Evolutionary conservation across 2,329 filamentous ascomycete species (phyloP).

Genomic region (Phialocephala sp.): DNA sequence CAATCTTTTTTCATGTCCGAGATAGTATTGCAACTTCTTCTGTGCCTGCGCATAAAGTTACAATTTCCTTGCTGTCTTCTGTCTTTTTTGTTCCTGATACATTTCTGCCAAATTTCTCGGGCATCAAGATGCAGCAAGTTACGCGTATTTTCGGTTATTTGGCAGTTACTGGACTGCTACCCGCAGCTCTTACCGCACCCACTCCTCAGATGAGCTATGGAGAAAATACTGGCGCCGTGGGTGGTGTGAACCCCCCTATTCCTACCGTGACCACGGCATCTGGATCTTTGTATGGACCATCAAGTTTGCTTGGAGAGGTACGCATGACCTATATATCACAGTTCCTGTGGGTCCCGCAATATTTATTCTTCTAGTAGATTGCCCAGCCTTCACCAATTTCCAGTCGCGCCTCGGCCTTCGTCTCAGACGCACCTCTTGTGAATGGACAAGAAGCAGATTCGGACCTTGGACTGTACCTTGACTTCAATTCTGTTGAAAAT

Average conservation of each 20-base stretch:
- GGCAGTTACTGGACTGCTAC: constrained; percentile 22
- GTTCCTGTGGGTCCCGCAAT: constrained; percentile 45
- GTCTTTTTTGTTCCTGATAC: not conserved
- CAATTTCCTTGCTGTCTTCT: not conserved
- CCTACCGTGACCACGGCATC: constrained; percentile 46
- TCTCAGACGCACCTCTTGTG: constrained; percentile 50
- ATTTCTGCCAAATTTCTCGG: not conserved
- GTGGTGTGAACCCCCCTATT: constrained; percentile 47
- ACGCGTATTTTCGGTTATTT: constrained; percentile 15
- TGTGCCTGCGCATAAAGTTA: not conserved
- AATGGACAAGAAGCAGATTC: constrained; percentile 56
- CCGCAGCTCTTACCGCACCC: constrained; percentile 25
- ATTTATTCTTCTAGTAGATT: constrained; percentile 46
- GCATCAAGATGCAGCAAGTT: constrained; percentile 6
- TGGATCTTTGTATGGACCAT: constrained; percentile 1
- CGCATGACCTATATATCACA: not conserved
- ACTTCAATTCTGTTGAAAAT: constrained; percentile 56
- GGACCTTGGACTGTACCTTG: constrained; percentile 57
- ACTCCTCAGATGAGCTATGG: constrained; percentile 47
- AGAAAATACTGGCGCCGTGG: constrained; percentile 51
- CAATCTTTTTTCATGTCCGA: constrained; percentile 7
- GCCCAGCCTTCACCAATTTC: constrained; percentile 47
- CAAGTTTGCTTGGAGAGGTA: constrained; percentile 1
- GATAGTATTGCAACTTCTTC: not conserved
- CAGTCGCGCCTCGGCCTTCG: constrained; percentile 47